A percentile compares a stretch with the other conserved stretches of the same genome.
Evolutionary conservation across 1,139 yeast species (phyloP).

Genomic region (Saccharomyces hybrid): DNA sequence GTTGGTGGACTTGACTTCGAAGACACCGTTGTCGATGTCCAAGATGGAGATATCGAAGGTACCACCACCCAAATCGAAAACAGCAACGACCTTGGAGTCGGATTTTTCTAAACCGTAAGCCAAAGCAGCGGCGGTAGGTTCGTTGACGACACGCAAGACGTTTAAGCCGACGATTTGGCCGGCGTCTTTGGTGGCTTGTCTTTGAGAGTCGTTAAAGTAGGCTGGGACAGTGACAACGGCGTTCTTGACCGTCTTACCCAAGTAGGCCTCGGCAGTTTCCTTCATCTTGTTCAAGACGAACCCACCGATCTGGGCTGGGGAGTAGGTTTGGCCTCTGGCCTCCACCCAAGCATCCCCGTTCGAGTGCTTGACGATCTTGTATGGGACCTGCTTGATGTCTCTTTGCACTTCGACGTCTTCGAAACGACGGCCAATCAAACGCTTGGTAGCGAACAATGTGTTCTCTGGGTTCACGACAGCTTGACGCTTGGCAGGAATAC

Average conservation of each 20-base stretch:
- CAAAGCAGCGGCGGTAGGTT: constrained; percentile 95
- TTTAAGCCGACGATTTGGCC: constrained; percentile 91
- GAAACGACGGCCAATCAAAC: constrained; percentile 76
- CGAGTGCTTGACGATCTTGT: constrained; percentile 48
- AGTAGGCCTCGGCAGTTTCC: constrained; percentile 84
- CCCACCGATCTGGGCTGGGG: constrained; percentile 88
- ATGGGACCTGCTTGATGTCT: constrained; percentile 79
- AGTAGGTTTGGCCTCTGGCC: constrained; percentile 64
- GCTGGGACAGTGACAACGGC: constrained; percentile 97
- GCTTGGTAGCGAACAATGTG: constrained; percentile 79
- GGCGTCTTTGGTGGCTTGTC: constrained; percentile 95
- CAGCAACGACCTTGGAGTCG: constrained; percentile 80
- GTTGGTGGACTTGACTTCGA: constrained; percentile 90
- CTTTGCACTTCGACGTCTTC: constrained; percentile 69
- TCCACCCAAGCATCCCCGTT: constrained; percentile 75
- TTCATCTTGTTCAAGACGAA: constrained; percentile 91
- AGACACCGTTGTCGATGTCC: constrained; percentile 87
- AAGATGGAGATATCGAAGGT: constrained; percentile 87
- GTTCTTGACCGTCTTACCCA: constrained; percentile 82
- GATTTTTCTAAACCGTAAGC: constrained; percentile 91
- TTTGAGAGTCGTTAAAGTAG: constrained; percentile 92
- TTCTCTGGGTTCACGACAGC: constrained; percentile 74
- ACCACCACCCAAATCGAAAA: constrained; percentile 96
- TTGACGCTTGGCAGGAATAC: constrained; percentile 93
- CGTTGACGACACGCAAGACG: constrained; percentile 87